Evolutionary conservation across 345 rosid genomes (phyloP), one percentile per base, ranked within the genome.

Genomic region (Laguncularia racemosa): DNA sequence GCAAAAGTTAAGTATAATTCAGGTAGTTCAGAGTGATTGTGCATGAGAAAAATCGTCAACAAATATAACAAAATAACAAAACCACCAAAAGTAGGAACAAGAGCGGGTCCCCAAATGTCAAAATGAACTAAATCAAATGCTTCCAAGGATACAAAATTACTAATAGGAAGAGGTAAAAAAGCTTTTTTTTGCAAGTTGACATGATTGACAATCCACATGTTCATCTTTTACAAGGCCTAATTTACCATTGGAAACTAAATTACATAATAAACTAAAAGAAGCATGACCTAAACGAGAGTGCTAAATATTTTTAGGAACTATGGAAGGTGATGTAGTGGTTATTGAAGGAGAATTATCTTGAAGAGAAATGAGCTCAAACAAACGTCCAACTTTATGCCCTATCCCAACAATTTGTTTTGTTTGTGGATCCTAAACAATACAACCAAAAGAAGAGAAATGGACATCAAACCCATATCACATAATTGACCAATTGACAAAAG

Each of bases 341-440:
- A 5, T 28, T 13, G 26, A 16, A 28, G 44, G 19, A 14, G 63
- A 33, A 33, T 26, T 26, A 26, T 26, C 2, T 2, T 46, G 44
- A 38, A 68, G 62, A 5, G 50, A 46, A 6, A 44, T 12, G 3
- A 58, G 51, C 23, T 69, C 43, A 51, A 65, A 69, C 12, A 59
- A 13, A 8, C 9, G 5, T 1, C 62, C 55, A 15, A 33, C 44
- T 17, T 18, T 40, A 48, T 14, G 13, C 2, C 44, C 56, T 13
- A 9, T 52, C 16, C 63, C 57, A 46, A 65, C 13, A n/a, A 23
- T 48, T 18, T 70, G 17, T 16, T 49, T 2, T 0, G 33, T 48
- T n/a, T 59, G 17, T 17, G 19, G 45, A 44, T 70, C 62, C 44
- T 49, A 3, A 2, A 59, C 61, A 18, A 2, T 18, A 20, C 28